Evolutionary conservation across 2,329 filamentous ascomycete species (phyloP).

Genomic region (Trichoderma arundinaceum): DNA sequence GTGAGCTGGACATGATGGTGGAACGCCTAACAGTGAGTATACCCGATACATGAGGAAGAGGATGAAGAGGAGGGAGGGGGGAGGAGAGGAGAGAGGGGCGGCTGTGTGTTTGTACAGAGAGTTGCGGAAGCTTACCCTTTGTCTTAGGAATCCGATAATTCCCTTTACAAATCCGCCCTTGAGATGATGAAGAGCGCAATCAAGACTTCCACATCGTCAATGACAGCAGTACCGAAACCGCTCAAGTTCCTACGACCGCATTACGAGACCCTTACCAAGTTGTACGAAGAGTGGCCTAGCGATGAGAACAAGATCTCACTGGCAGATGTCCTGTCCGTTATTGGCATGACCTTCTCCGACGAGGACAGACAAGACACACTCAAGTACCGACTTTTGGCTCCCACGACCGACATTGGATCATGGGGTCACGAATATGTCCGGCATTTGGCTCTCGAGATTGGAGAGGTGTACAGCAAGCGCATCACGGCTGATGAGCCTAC

Average conservation of each 20-base stretch:
- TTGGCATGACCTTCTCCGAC: conserved; percentile 98
- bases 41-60: not conserved
- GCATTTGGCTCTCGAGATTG: conserved; percentile 93
- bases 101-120: not conserved
- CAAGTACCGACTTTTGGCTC: conserved; percentile 90
- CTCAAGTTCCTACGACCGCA: conserved; percentile 97
- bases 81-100: not conserved
- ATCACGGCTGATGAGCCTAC: conserved; percentile 83
- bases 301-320: conserved; percentile 86
- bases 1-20: conserved; percentile 95
- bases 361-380: conserved; percentile 95
- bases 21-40: conserved; percentile 81
- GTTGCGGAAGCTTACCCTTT: conserved; percentile 3
- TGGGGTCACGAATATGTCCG: conserved; percentile 99
- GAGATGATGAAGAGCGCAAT: conserved; percentile 98
- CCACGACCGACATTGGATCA: conserved; percentile 88
- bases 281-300: conserved; percentile 87
- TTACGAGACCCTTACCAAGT: conserved; percentile 84
- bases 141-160: conserved; percentile 79
- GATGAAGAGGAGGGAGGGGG: not conserved
- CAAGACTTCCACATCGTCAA: conserved; percentile 98
- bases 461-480: conserved; percentile 88
- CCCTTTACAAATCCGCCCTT: conserved; percentile 88
- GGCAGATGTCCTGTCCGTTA: conserved; percentile 93
- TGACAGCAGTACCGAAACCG: conserved; percentile 98